phyloP scores from a whole-genome alignment of 345 rosid genomes.

The Laguncularia racemosa region DNA sequence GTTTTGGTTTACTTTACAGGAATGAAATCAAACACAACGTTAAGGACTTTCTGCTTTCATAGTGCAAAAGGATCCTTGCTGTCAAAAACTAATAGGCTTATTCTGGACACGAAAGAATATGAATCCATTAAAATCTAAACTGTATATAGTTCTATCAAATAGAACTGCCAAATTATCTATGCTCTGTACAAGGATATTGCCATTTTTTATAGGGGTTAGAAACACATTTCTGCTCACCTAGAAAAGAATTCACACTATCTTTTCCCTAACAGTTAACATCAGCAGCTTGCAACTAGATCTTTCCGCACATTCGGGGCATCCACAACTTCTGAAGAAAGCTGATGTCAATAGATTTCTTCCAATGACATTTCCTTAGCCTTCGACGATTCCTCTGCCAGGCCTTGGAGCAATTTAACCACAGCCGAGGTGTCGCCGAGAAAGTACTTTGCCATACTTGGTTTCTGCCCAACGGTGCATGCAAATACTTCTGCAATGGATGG shows the following conservation, averaged over 20 bases:
- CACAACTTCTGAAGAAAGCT: neutral
- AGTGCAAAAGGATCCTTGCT: too few relatives aligned
- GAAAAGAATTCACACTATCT: neutral
- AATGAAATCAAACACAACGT: too few relatives aligned
- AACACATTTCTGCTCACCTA: constrained; percentile 3
- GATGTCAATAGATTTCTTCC: too few relatives aligned
- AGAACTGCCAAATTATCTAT: neutral
- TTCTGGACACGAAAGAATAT: constrained; percentile 3
- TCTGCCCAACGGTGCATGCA: constrained; percentile 82
- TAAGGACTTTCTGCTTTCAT: too few relatives aligned
- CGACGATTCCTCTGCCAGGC: constrained; percentile 34
- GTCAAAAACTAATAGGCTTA: too few relatives aligned
- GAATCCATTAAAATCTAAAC: neutral
- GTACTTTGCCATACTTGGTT: constrained; percentile 83
- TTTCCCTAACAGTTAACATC: neutral
- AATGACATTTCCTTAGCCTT: neutral
- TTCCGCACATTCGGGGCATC: neutral
- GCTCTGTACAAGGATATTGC: constrained; percentile 3
- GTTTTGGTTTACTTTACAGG: too few relatives aligned
- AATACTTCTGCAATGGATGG: constrained; percentile 45
- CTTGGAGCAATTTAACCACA: constrained; percentile 54
- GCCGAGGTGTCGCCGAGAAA: constrained; percentile 59
- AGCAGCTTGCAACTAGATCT: neutral
- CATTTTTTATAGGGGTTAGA: neutral
- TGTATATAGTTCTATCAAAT: constrained; percentile 2